Base-by-base conservation (phyloP, 192 early-diverging fungal species). In the Coemansia sp. region DNA sequence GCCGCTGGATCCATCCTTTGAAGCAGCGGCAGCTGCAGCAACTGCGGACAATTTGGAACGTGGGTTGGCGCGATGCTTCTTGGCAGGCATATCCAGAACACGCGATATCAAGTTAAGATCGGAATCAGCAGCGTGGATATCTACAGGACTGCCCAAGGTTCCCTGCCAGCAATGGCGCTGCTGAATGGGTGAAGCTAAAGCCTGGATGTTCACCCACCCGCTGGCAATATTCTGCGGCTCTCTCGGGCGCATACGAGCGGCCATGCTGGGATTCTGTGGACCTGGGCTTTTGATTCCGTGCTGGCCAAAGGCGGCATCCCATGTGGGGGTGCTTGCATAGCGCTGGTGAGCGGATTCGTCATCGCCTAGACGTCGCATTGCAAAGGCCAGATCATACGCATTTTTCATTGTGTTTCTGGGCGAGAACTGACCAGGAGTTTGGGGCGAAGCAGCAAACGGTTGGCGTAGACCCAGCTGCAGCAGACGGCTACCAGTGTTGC, bases 281-380 rank as follows among this genome's bases (percentile, higher is more conserved):
- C 66, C 78, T 0, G 78, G 78, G 66, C 78, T 80, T 57, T 72
- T 80, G 59, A 80, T 66, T 39, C 78, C 78, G 33, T 72, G 52
- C 67, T 75, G 73, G 58, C 80, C 80, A 71, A 82, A 82, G 17
- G 81, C 72, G 0, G 72, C 70, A 20, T 83, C 76, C 76, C 75
- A 83, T 2, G 73, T 70, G 0, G 81, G 72, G 24, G 81, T 83
- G 30, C 55, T 72, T 5, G 73, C 76, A 23, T 75, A 78, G 53
- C 70, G 66, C 64, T 61, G 62, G 52, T 77, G 80, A 1, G 75
- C 72, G 9, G 73, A 71, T 51, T 81, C 83, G 54, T 90, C 87
- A 66, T 90, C 87, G 56, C 86, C 90, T 82, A 91, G 87, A 22
- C 91, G 84, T 57, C 90, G 90, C 46, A 93, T 88, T 33, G 91